These are phyloP conservation scores for Candida manassasensis DNA, from an alignment of 805 yeast genomes.

Conservation along the genomic window DNA sequence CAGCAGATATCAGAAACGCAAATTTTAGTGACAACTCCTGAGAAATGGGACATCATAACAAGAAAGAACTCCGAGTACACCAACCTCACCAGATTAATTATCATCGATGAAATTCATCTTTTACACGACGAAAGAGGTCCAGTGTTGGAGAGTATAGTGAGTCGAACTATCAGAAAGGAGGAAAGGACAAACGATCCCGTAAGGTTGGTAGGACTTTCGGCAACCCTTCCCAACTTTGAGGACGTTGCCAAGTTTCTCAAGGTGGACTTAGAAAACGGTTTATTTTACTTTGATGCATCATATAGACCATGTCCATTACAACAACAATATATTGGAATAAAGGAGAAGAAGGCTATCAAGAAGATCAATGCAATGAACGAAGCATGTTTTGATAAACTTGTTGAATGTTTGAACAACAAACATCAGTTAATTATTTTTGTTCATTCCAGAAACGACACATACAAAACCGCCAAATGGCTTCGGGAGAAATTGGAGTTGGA, in stretches of 20 bases:
- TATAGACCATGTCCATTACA: slow-evolving; percentile 91
- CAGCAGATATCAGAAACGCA: slow-evolving; percentile 77
- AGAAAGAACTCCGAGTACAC: slow-evolving; percentile 72
- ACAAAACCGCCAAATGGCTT: slow-evolving; percentile 73
- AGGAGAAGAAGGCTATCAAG: slow-evolving; percentile 76
- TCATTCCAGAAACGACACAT: slow-evolving; percentile 90
- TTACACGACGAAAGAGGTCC: slow-evolving; percentile 95
- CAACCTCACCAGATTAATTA: slow-evolving; percentile 60
- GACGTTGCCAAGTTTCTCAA: slow-evolving; percentile 82
- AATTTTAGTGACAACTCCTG: slow-evolving; percentile 88
- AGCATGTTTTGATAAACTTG: slow-evolving; percentile 73
- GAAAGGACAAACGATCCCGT: slow-evolving; percentile 45
- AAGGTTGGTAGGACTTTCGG: slow-evolving; percentile 82
- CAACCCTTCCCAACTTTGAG: slow-evolving; percentile 82
- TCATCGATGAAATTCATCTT: slow-evolving; percentile 90
- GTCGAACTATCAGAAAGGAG: slow-evolving; percentile 56
- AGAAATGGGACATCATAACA: slow-evolving; percentile 95
- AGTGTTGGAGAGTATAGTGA: slow-evolving; percentile 81
- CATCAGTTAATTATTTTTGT: slow-evolving; percentile 88
- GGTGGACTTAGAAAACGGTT: slow-evolving; percentile 52
- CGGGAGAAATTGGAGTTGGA: slow-evolving; percentile 60
- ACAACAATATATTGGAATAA: slow-evolving; percentile 84
- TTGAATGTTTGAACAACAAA: slow-evolving; percentile 54
- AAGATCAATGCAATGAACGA: slow-evolving; percentile 81
- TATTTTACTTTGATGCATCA: slow-evolving; percentile 77